These are phyloP conservation scores for Spergularia bocconei DNA, from an alignment of 148 eudicot genomes.

Conservation along the genomic window DNA sequence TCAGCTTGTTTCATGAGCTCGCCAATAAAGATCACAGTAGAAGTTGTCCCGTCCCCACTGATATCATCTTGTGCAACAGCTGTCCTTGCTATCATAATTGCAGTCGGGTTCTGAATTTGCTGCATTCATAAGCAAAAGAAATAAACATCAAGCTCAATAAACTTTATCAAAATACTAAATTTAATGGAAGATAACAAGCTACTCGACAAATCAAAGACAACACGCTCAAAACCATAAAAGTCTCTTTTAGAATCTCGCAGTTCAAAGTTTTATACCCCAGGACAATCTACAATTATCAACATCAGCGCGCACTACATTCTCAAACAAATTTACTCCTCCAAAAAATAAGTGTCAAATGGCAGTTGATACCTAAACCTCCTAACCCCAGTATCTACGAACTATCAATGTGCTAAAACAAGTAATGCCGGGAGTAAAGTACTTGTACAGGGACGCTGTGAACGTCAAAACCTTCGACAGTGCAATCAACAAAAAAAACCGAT, in stretches of 20 bases:
- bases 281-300: neutral
- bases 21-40: constrained; percentile 95
- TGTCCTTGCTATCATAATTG: constrained; percentile 97
- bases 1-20: constrained; percentile 99
- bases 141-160: neutral
- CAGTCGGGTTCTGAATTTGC: constrained; percentile 99
- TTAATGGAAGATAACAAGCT: neutral
- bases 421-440: neutral
- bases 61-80: constrained; percentile 99
- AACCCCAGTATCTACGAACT: neutral
- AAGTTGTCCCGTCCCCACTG: constrained; percentile 97
- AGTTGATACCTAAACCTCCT: neutral
- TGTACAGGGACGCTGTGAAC: neutral
- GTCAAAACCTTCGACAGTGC: neutral
- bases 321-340: neutral
- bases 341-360: neutral
- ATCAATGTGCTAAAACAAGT: neutral
- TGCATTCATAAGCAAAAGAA: constrained; percentile 29
- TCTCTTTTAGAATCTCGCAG: neutral
- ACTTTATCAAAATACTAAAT: neutral
- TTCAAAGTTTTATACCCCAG: neutral
- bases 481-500: neutral
- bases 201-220: neutral
- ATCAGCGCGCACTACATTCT: neutral
- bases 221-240: neutral